Evolutionary conservation across 2,329 filamentous ascomycete genomes (phyloP), one percentile per base, ranked within the genome.

Genomic region (Fusarium guadeloupense): DNA sequence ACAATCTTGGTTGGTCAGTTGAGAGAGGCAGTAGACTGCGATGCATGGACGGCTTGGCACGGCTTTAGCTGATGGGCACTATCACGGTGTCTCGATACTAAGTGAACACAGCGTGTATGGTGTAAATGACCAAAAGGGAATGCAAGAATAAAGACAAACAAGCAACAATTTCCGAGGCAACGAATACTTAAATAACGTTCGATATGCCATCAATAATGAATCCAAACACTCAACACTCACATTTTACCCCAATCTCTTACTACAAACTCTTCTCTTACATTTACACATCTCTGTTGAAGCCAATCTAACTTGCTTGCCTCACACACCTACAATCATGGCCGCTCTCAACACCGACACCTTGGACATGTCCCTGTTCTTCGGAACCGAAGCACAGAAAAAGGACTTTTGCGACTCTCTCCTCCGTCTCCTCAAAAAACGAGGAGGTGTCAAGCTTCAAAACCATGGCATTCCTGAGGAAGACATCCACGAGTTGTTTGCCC

Each of bases 351-450:
- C 34, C 23, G 65, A 62, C 8, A 69, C 65, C 20, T 64, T 71
- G 28, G 68, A 71, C 39, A 71, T 71, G 69, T 71, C 69, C 26
- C 16, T 71, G 54, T 71, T 71, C 56, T 71, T 70, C 41, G 68
- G 69, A 54, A 69, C 60, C n/a, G 38, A 50, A 0, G 54, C 62
- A 3, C 52, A 71, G 25, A 70, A 71, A 53, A 39, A 55, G n/a
- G 38, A 55, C 9, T 70, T 71, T 16, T 71, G 69, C 40, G 50
- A 50, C 4, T 50, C 57, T 8, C 66, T 71, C 5, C 69, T 71
- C 9, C 26, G 51, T 1, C 37, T 68, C 0, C 55, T 71, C 13
- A 71, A 66, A 33, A 64, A 54, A 26, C 60, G 63, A 23, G 66
- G 66, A 9, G 56, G 65, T 16, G 69, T 71, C 40, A 71, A 71